phyloP scores from a whole-genome alignment of 306 rosid species.

The Trifolium repens region DNA sequence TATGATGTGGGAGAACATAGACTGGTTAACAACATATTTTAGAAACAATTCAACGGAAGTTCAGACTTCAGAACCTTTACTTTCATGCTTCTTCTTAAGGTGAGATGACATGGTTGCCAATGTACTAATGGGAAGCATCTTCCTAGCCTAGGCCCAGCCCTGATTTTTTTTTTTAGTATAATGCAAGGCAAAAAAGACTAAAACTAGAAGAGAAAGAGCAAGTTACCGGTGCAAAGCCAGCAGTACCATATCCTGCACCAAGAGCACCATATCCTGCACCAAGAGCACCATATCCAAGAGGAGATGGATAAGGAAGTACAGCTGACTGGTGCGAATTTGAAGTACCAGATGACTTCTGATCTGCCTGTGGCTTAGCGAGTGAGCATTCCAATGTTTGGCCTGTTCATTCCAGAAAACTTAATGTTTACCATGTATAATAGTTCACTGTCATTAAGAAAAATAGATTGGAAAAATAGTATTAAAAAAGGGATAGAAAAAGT shows the following conservation, averaged over 20 bases:
- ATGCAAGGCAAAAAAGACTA: background rate
- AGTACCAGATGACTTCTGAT: conserved; percentile 57
- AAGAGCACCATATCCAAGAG: conserved; percentile 59
- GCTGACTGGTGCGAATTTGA: conserved; percentile 49
- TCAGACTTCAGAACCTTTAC: background rate
- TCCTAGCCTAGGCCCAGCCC: background rate
- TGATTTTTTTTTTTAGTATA: background rate
- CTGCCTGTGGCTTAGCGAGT: conserved; percentile 74
- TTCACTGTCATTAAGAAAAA: conserved; percentile 2
- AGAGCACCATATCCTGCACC: conserved; percentile 61
- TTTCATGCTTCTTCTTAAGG: background rate
- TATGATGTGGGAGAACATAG: background rate
- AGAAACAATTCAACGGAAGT: background rate
- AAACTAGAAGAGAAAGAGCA: conserved; percentile 13
- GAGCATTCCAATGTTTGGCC: conserved; percentile 78
- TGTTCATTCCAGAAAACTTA: conserved; percentile 38
- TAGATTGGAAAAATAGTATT: conserved; percentile 11
- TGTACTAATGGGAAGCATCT: conserved; percentile 16
- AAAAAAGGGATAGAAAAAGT: conserved; percentile 30
- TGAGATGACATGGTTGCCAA: conserved; percentile 5
- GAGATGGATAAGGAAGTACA: conserved; percentile 64
- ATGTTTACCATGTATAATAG: background rate
- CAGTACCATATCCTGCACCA: conserved; percentile 63
- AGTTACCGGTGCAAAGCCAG: conserved; percentile 73
- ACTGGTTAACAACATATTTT: background rate